Conservation (phyloP, 1,139 yeast genomes). For the Eremothecium sinecaudum region DNA sequence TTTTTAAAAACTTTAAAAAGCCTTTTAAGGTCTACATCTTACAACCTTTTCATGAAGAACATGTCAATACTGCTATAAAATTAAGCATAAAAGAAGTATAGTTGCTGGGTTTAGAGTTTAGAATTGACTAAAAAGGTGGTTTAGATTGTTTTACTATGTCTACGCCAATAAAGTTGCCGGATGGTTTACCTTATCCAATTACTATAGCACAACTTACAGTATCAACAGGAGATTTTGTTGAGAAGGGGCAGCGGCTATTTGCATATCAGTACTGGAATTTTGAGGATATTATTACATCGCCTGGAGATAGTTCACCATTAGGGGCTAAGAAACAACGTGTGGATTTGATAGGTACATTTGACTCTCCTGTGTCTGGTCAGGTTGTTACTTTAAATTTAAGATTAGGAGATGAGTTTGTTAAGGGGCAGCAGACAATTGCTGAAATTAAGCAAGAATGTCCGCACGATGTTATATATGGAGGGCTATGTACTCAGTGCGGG, state of each 20-base stretch:
- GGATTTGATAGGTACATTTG: slow-evolving; percentile 62
- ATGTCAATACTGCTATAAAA: no score
- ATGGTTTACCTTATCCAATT: slow-evolving; percentile 30
- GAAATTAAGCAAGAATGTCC: slow-evolving; percentile 73
- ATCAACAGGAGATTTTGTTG: slow-evolving; percentile 21
- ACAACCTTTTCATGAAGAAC: no score
- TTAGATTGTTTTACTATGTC: slow-evolving; percentile 20
- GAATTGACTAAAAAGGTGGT: no score
- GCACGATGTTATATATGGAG: slow-evolving; percentile 93
- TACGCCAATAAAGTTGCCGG: slow-evolving; percentile 27
- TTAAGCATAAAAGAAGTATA: no score
- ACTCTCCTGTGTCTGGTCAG: slow-evolving; percentile 73
- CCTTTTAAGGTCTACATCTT: no score
- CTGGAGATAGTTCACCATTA: slow-evolving; percentile 11
- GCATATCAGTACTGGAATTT: slow-evolving; percentile 31
- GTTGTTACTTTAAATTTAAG: slow-evolving; percentile 43
- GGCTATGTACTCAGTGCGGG: slow-evolving; percentile 92
- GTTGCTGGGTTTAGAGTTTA: no score
- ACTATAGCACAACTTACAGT: slow-evolving; percentile 27
- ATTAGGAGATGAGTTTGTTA: slow-evolving; percentile 52
- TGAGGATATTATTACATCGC: slow-evolving; percentile 26
- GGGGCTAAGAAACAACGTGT: slow-evolving; percentile 35
- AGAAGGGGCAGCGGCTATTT: slow-evolving; percentile 27
- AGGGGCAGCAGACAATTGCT: slow-evolving; percentile 42
- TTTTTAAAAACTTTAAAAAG: no score